phyloP scores from a whole-genome alignment of 2,329 filamentous ascomycete genomes.

The Trichoderma koningiopsis region DNA sequence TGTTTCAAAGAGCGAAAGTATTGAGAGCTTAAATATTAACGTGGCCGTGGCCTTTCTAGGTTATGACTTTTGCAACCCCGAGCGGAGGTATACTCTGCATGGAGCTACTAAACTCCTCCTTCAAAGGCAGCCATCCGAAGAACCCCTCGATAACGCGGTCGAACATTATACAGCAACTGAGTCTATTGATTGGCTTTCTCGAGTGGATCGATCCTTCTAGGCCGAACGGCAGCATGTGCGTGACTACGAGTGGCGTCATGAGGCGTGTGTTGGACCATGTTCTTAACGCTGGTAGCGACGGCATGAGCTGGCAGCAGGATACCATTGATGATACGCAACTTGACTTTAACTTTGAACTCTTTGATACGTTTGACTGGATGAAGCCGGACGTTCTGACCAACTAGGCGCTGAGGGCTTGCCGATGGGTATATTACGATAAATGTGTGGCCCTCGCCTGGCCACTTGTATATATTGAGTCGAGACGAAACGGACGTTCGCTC shows the following conservation, averaged over 20 bases:
- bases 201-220: slow-evolving; percentile 53
- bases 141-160: slow-evolving; percentile 46
- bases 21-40: neutral
- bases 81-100: slow-evolving; percentile 54
- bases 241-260: slow-evolving; percentile 50
- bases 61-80: slow-evolving; percentile 54
- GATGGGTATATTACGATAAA: neutral
- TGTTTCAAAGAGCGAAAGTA: neutral
- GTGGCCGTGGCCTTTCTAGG: slow-evolving; percentile 32
- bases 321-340: slow-evolving; percentile 27
- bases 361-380: slow-evolving; percentile 48
- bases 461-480: neutral
- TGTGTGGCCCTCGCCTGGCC: neutral
- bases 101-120: slow-evolving; percentile 50
- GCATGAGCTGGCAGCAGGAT: slow-evolving; percentile 26
- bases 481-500: neutral
- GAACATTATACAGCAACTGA: slow-evolving; percentile 54
- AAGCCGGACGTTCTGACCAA: slow-evolving; percentile 28
- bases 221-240: slow-evolving; percentile 53
- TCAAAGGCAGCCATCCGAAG: slow-evolving; percentile 38
- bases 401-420: neutral
- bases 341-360: slow-evolving; percentile 46
- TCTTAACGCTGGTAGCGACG: slow-evolving; percentile 43
- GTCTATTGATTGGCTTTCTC: slow-evolving; percentile 53
- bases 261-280: slow-evolving; percentile 53